Base-by-base conservation (phyloP, 805 yeast species). In the Phaffomyces antillensis region DNA sequence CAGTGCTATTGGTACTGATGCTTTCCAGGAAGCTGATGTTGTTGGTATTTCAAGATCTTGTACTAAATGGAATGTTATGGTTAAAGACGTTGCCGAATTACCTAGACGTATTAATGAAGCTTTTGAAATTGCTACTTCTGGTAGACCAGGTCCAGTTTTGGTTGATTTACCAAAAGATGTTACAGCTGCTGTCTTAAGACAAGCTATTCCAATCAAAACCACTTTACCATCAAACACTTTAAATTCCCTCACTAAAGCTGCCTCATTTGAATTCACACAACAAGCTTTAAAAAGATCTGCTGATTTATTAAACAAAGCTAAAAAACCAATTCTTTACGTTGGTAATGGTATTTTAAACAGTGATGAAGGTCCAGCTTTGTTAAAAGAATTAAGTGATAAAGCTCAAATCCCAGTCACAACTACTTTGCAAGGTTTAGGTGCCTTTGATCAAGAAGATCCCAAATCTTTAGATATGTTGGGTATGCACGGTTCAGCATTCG, bases 61-160 rank as follows among this genome's bases (percentile, higher is more conserved):
- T 74, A 89, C 99, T 49, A 93, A 93, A 67, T 93, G 99, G 99
- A 93, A 95, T 62, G 97, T 90, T 35, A 93, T 93, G 99, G 97
- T 93, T 47, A 93, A 88, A 67, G 77, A 77, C 61, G 91, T 93
- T 42, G 91, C 90, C 44, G 99, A 93, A 68, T 73, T 93, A 55
- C 99, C 99, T 50, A 78, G 87, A 59, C 78, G 98, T 62, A 91
- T 93, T 62, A 91, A 93, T 65, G 99, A 93, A 71, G 98, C 98
- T 25, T 93, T 93, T 59, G 97, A 91, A 71, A 93, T 93, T 53
- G 98, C 98, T 49, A 84, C 86, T 37, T 70, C 86, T 47, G 99
- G 99, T 40, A 81, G 99, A 66, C 99, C 99, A 42, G 99, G 99
- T 50, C 99, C 99, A 13, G 99, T 93, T 43, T 76, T 93, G 57